Base-by-base conservation (phyloP, 106 monocot species). In the Iris macrosiphon region DNA sequence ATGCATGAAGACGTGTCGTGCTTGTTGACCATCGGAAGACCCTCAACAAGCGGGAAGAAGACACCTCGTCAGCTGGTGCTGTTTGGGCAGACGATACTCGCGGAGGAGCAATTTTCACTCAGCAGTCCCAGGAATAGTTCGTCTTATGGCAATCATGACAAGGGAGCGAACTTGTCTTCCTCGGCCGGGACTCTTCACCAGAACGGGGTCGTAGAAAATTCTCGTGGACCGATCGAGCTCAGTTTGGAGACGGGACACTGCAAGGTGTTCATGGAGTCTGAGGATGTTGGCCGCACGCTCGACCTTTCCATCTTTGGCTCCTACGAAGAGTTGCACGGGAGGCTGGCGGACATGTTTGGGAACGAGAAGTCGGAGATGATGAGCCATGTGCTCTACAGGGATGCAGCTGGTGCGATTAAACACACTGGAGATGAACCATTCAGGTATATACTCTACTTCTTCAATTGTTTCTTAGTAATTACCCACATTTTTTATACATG, bases 181-280 rank as follows among this genome's bases (percentile, higher is more conserved):
- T 66, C 32, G 48, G 74, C 70, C 23, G 59, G 61, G 32, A 60
- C 70, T 33, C 20, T 74, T 19, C 58, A 66, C 57, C 62, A 52
- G 12, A 62, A 40, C 21, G 62, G 42, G 0, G 39, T 19, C 1
- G 27, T 29, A 9, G 68, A 70, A 2, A 65, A 54, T 46, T 60
- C 63, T 2, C 49, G 65, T 2, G 46, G 52, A 37, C 70, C 42
- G 17, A 60, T 49, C 0, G 72, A 87, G 57, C 41, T 67, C 19
- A 66, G 55, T 6, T 20, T 61, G 4, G 75, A 81, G 27, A 66
- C 61, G 1, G 87, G 78, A 1, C 87, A 75, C 30, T 88, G 88
- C 44, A 88, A 82, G 75, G 82, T 88, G 4, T 88, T 79, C 72
- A 57, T 87, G 74, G 78, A 82, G 55, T 78, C 78, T 0, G 87